phyloP scores from a whole-genome alignment of 2,329 filamentous ascomycete species.

The Pseudofabraea citricarpa region DNA sequence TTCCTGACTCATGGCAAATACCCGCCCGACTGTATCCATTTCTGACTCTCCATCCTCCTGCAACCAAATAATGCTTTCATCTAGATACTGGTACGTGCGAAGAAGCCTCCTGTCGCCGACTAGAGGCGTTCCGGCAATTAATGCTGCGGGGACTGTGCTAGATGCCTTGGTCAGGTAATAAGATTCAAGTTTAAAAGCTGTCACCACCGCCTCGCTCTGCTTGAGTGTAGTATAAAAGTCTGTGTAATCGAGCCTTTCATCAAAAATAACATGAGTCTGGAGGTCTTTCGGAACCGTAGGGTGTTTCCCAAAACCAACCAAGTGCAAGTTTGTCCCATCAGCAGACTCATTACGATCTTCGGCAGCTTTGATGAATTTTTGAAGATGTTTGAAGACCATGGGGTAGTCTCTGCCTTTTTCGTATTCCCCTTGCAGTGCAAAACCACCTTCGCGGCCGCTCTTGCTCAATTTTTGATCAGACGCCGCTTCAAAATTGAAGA shows the following conservation, averaged over 20 bases:
- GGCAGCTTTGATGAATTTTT: neutral
- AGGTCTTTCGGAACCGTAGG: neutral
- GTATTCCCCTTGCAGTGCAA: neutral
- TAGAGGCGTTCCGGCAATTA: neutral
- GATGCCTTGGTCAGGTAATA: neutral
- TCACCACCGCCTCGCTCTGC: neutral
- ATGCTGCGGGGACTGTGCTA: neutral
- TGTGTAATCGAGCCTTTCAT: constrained; percentile 1
- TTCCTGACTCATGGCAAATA: neutral
- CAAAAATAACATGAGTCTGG: constrained; percentile 1
- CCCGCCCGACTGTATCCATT: neutral
- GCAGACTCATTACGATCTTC: neutral
- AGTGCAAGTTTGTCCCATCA: neutral
- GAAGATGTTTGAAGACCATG: neutral
- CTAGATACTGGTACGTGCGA: neutral
- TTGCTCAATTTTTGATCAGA: neutral
- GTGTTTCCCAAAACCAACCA: neutral
- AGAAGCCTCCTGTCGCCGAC: neutral
- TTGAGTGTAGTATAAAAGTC: constrained; percentile 1
- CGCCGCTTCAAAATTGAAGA: neutral
- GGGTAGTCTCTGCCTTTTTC: neutral
- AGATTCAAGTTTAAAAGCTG: neutral
- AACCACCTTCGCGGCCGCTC: neutral
- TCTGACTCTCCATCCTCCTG: neutral
- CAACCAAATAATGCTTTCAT: neutral